Evolutionary conservation across 176 grass and related monocot species (phyloP), one percentile per base, ranked within the genome.

Genomic region (Phoenix roebelenii): DNA sequence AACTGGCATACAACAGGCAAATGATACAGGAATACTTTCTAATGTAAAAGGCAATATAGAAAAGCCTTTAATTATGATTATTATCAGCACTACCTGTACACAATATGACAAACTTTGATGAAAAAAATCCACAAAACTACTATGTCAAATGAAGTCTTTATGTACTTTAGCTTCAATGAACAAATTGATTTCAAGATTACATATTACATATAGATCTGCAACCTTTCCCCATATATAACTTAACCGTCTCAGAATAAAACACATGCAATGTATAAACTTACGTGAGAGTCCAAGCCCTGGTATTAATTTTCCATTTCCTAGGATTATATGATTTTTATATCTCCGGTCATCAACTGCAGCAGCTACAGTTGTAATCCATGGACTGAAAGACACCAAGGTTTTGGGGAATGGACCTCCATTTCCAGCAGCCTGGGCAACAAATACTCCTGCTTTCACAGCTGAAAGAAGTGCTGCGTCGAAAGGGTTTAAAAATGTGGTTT

Each of bases 361-460:
- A 76, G 93, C 93, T 53, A 98, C 88, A 51, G 93, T 98, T 19
- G 82, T 89, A 74, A 98, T 98, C 88, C 93, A 98, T 65, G 93
- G 93, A 71, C 93, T 98, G 57, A 92, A 98, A 23, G 88, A 98
- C 54, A 98, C 93, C 70, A 98, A 74, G 48, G 93, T 92, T 88
- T 98, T 92, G 3, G 93, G 88, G 73, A 98, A 98, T 54, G 93
- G 93, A 26, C 93, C 93, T 64, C 88, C 88, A 72, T 98, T 92
- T 61, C 93, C 93, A 25, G 88, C 93, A 73, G 88, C 93, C 82
- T 98, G 93, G 35, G 88, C 84, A 77, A 98, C 88, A 83, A 98
- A 98, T 54, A 98, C 84, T 19, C 93, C 93, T 74, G 88, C 93
- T 80, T 92, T 98, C 30, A 92, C 93, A 65, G 93, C 93, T 59